These are phyloP conservation scores for Syzygium grande DNA, from an alignment of 345 rosid species.

Conservation along the genomic window DNA sequence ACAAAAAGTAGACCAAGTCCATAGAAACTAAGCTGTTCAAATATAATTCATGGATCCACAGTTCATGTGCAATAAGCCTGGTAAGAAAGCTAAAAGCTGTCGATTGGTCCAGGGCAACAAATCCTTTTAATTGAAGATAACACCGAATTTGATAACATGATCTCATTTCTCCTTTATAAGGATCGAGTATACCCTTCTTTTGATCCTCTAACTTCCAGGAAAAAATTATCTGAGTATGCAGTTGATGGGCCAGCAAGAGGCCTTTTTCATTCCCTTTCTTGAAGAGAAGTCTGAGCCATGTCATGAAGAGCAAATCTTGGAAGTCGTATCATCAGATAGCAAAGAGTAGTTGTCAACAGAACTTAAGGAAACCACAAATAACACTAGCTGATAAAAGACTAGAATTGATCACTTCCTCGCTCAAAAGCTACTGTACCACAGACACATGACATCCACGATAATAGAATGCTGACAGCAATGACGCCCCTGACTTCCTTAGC, in stretches of 20 bases:
- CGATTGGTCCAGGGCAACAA: neutral
- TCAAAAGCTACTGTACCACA: neutral
- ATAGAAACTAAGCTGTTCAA: neutral
- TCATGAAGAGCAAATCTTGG: neutral
- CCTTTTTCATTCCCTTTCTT: neutral
- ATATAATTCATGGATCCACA: neutral
- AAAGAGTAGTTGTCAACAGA: neutral
- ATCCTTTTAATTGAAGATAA: neutral
- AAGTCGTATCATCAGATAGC: neutral
- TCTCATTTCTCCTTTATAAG: neutral
- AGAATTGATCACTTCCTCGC: neutral
- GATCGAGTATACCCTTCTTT: neutral
- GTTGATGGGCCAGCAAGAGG: neutral
- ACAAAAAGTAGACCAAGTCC: neutral
- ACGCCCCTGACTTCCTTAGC: too few species aligned
- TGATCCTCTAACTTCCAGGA: neutral
- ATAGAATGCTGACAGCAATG: too few species aligned
- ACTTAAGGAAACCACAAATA: neutral
- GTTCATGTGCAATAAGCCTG: neutral
- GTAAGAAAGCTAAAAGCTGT: neutral
- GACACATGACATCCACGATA: too few species aligned
- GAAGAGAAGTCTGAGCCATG: neutral
- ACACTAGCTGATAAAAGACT: neutral
- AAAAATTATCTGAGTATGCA: neutral
- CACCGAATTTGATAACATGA: neutral